phyloP scores from a whole-genome alignment of 176 grass and related monocot species.

The Rhynchospora tenuis region DNA sequence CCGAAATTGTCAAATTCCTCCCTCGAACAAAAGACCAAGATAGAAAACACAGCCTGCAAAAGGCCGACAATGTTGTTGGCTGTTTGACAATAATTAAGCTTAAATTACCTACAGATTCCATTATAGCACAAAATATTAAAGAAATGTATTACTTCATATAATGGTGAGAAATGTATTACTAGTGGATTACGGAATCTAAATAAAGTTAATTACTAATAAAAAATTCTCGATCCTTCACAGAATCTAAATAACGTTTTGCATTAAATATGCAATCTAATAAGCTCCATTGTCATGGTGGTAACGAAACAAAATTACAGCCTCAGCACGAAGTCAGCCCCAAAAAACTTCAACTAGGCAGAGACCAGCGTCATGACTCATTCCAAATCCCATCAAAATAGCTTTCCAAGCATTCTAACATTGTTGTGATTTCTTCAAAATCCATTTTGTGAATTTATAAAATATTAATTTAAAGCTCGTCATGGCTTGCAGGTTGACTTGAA shows the following conservation, averaged over 20 bases:
- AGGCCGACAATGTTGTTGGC: background rate
- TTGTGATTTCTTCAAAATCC: background rate
- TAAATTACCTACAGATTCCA: background rate
- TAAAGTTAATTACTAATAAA: no score
- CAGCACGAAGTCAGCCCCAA: constrained; percentile 21
- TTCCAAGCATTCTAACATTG: background rate
- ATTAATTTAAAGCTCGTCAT: constrained; percentile 67
- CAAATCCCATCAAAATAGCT: constrained; percentile 8
- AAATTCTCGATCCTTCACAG: background rate
- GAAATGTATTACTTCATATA: background rate
- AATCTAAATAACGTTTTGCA: constrained; percentile 6
- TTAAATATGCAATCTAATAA: background rate
- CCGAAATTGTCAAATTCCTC: background rate
- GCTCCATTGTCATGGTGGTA: background rate
- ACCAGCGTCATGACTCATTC: constrained; percentile 18
- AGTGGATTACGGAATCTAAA: background rate
- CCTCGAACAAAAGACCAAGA: background rate
- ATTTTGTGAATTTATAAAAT: background rate
- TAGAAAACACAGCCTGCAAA: background rate
- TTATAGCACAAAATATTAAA: background rate
- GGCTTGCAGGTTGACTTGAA: constrained; percentile 28
- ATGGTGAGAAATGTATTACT: background rate
- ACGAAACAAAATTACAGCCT: constrained; percentile 8
- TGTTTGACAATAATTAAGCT: background rate
- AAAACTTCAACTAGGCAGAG: constrained; percentile 21